Evolutionary conservation across 1,284 basidiomycete genomes (phyloP).

Genomic region (Trametes pubescens): DNA sequence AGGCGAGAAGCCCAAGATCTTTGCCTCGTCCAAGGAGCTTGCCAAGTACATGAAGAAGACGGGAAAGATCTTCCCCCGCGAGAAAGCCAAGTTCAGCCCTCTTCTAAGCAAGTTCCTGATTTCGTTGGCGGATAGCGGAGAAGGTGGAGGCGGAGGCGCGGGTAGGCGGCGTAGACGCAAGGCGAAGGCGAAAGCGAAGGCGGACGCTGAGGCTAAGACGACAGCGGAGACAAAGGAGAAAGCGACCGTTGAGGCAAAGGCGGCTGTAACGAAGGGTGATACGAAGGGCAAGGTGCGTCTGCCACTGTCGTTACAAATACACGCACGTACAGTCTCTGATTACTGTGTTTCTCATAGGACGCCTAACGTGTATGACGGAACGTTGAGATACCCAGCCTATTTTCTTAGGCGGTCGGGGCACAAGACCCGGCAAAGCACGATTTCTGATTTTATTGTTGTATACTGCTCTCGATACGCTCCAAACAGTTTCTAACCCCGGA

Average conservation of each 20-base stretch:
- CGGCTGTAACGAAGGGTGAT: background rate
- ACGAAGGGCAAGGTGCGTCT: background rate
- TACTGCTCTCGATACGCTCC: no score
- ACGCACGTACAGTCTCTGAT: no score
- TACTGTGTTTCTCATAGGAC: no score
- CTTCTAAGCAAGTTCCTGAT: slow-evolving; percentile 10
- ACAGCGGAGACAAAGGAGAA: background rate
- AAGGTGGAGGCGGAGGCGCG: background rate
- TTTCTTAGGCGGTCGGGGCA: no score
- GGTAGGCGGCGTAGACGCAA: background rate
- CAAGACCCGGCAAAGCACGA: no score
- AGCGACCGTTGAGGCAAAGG: background rate
- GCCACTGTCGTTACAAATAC: background rate
- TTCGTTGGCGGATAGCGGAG: background rate
- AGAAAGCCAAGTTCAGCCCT: slow-evolving; percentile 2
- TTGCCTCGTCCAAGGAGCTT: background rate
- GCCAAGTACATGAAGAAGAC: slow-evolving; percentile 11
- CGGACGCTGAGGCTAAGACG: background rate
- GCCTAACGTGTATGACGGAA: no score
- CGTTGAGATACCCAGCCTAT: no score
- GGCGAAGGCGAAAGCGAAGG: slow-evolving; percentile 3
- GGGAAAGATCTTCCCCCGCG: slow-evolving; percentile 6
- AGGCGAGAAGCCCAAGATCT: slow-evolving; percentile 1
- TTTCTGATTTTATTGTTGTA: no score
- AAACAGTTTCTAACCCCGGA: no score